Evolutionary conservation across 345 rosid species (phyloP), one percentile per base, ranked within the genome.

Genomic region (Ailanthus altissimus): DNA sequence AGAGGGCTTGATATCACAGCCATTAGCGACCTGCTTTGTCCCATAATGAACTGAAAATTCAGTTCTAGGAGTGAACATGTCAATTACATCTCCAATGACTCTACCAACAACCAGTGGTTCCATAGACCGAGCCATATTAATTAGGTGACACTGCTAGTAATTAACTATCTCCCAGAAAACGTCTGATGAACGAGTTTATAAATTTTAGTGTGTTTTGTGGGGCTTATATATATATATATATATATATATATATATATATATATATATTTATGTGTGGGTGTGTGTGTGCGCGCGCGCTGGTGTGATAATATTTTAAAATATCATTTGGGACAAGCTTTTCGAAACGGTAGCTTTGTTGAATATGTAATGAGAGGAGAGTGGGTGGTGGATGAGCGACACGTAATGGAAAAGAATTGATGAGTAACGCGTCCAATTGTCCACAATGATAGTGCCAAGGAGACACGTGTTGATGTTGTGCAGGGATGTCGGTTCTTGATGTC

Each of bases 11-110:
- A 83, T 79, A 6, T 79, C 70, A 67, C 83, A 76, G 47, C 81
- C 85, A 77, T 82, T 82, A 2, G 85, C 74, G 2, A 79, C 53
- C 42, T 67, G 65, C 36, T 76, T 76, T 6, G 75, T 36, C 3
- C 78, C 80, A 28, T 82, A 82, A 56, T 62, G 80, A 28, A 82
- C 82, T 5, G 75, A 71, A 28, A 82, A 62, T 45, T 75, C 80
- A 1, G 53, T 62, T 1, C 25, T 43, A 21, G 75, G 82, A 59
- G n/a, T 66, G 67, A 75, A 82, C 80, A 60, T 50, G 50, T 82
- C 85, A 26, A 82, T 47, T 14, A 82, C 85, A 32, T 82, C 85
- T 43, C 82, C 85, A 51, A 82, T 76, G 40, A 82, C 85, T 72
- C 70, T 75, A 1, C 82, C 82, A 5, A 79, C 80, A 8, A 79